phyloP scores from a whole-genome alignment of 352 stramenopile species.

The Phytopythium litorale region DNA sequence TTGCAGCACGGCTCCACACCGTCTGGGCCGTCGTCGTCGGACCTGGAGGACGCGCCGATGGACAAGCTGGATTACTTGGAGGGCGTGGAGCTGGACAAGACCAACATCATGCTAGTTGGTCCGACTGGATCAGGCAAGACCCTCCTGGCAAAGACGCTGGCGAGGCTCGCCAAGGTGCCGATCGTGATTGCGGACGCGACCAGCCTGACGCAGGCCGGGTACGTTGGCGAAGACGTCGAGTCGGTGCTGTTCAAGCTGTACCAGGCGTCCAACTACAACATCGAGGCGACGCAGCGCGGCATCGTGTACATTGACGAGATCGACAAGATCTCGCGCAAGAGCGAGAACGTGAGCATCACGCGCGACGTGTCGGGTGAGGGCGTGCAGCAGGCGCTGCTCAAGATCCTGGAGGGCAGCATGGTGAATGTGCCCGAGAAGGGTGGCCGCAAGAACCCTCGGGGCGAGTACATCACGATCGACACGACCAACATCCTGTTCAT shows the following conservation, averaged over 20 bases:
- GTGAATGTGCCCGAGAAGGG: constrained; percentile 98
- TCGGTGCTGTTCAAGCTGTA: constrained; percentile 98
- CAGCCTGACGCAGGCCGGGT: constrained; percentile 96
- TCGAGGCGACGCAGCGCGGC: constrained; percentile 93
- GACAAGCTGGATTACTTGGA: constrained; percentile 70
- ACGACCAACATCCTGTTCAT: constrained; percentile 99
- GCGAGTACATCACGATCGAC: constrained; percentile 98
- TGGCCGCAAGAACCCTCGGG: constrained; percentile 94
- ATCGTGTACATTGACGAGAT: constrained; percentile 99
- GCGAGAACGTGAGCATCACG: constrained; percentile 91
- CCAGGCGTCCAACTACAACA: constrained; percentile 94
- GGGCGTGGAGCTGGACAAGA: constrained; percentile 97
- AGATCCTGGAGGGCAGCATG: constrained; percentile 98
- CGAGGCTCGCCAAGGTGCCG: constrained; percentile 94
- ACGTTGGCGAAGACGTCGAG: constrained; percentile 99
- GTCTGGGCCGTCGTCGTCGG: neutral
- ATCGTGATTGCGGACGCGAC: constrained; percentile 98
- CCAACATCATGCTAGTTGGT: constrained; percentile 95
- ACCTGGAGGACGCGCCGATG: constrained; percentile 3
- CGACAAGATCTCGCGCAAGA: constrained; percentile 96
- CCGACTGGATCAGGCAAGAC: constrained; percentile 97
- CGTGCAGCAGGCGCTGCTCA: constrained; percentile 98
- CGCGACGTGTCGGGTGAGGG: constrained; percentile 97
- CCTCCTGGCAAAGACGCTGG: constrained; percentile 95
- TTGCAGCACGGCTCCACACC: constrained; percentile 4